phyloP scores from a whole-genome alignment of 2,329 filamentous ascomycete genomes.

The Alternaria atra region DNA sequence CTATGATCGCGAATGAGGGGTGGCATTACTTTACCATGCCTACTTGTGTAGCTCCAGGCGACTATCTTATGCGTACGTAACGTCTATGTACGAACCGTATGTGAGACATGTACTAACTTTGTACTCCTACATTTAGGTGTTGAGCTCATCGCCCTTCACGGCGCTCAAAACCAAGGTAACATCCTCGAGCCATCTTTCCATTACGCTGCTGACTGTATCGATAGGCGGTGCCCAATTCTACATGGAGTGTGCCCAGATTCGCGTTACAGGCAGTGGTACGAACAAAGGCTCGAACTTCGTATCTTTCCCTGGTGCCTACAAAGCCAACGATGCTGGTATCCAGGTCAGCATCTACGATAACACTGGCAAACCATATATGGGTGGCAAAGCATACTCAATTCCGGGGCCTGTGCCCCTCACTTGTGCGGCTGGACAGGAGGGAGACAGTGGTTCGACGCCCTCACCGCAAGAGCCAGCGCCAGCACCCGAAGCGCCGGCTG shows the following conservation, averaged over 20 bases:
- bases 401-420: conserved; percentile 59
- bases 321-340: conserved; percentile 32
- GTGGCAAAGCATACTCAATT: conserved; percentile 52
- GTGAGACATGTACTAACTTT: background rate
- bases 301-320: conserved; percentile 38
- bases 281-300: conserved; percentile 26
- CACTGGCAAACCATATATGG: conserved; percentile 23
- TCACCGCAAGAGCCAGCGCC: conserved; percentile 1
- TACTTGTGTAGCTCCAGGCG: conserved; percentile 39
- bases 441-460: background rate
- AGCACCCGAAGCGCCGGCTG: background rate
- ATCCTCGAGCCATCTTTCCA: background rate
- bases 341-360: conserved; percentile 30
- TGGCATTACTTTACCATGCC: conserved; percentile 53
- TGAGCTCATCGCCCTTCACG: conserved; percentile 55
- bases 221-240: conserved; percentile 24
- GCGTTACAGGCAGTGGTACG: conserved; percentile 28
- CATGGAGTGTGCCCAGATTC: conserved; percentile 39
- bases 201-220: background rate
- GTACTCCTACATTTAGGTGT: conserved; percentile 4
- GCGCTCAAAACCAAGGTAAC: conserved; percentile 28
- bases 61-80: conserved; percentile 48
- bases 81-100: background rate
- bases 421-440: conserved; percentile 36
- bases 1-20: conserved; percentile 55